These are phyloP conservation scores for Botryotinia narcissicola DNA, from an alignment of 2,329 filamentous ascomycete species.

Conservation along the genomic window DNA sequence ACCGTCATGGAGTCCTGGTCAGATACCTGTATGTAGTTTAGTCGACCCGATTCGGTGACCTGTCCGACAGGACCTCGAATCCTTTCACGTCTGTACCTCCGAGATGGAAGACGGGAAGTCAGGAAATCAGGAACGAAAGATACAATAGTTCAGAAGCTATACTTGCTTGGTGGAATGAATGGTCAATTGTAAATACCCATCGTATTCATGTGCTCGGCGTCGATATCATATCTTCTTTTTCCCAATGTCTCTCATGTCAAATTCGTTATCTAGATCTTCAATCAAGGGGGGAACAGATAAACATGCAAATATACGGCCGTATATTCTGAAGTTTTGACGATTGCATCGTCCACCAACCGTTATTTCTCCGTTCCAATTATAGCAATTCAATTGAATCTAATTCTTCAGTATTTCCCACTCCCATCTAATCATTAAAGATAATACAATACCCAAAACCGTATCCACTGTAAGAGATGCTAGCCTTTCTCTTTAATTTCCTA, in stretches of 20 bases:
- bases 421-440: neutral
- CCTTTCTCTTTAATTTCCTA: neutral
- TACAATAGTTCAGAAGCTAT: neutral
- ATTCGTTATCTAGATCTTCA: neutral
- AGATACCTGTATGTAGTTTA: neutral
- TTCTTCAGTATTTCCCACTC: neutral
- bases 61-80: slow-evolving; percentile 1
- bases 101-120: neutral
- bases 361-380: neutral
- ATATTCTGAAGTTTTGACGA: neutral
- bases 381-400: neutral
- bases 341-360: neutral
- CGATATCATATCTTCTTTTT: neutral
- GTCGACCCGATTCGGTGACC: neutral
- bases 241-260: neutral
- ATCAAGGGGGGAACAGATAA: neutral
- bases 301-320: neutral
- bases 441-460: neutral
- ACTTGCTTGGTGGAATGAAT: neutral
- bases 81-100: neutral
- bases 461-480: neutral
- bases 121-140: neutral
- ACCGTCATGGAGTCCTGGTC: neutral
- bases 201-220: neutral
- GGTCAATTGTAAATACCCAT: neutral